phyloP scores from a whole-genome alignment of 2,329 filamentous ascomycete genomes.

The Penicillium sp. region DNA sequence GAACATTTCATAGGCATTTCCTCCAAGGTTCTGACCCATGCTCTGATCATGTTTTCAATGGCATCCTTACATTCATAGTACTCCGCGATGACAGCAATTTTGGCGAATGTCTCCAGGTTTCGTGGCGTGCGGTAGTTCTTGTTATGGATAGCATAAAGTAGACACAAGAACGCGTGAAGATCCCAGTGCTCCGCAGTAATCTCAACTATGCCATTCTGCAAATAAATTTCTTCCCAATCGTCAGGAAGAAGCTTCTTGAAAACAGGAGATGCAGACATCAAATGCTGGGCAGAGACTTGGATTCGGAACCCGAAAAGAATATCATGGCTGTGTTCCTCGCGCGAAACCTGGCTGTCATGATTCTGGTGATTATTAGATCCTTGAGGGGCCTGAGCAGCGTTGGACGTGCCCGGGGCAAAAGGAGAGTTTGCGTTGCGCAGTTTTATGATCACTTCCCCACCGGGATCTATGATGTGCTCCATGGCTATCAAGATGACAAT shows the following conservation, averaged over 20 bases:
- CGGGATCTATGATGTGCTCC: not conserved
- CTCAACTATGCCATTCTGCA: conserved; percentile 3
- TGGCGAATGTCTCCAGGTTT: conserved; percentile 23
- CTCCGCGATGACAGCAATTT: conserved; percentile 22
- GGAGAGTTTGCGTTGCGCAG: not conserved
- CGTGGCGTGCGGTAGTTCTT: conserved; percentile 2
- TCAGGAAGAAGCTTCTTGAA: conserved; percentile 11
- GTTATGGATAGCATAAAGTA: conserved; percentile 12
- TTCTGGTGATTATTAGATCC: not conserved
- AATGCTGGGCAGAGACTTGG: conserved; percentile 17
- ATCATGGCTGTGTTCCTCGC: not conserved
- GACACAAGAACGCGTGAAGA: conserved; percentile 4
- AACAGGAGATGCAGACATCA: conserved; percentile 16
- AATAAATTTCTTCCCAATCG: conserved; percentile 9
- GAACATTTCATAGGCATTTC: conserved; percentile 1
- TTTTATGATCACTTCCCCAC: not conserved
- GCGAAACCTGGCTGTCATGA: not conserved
- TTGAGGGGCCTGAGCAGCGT: no score
- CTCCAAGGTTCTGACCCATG: conserved; percentile 17
- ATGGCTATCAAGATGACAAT: not conserved
- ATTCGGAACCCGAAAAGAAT: not conserved
- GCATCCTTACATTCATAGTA: conserved; percentile 25
- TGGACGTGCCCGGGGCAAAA: not conserved
- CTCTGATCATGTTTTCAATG: conserved; percentile 9
- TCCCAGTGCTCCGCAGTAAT: conserved; percentile 15